Percentiles rank a stretch among this genome's conserved stretches.
Evolutionary conservation across 306 rosid species (phyloP).

Genomic region (Senna tora): DNA sequence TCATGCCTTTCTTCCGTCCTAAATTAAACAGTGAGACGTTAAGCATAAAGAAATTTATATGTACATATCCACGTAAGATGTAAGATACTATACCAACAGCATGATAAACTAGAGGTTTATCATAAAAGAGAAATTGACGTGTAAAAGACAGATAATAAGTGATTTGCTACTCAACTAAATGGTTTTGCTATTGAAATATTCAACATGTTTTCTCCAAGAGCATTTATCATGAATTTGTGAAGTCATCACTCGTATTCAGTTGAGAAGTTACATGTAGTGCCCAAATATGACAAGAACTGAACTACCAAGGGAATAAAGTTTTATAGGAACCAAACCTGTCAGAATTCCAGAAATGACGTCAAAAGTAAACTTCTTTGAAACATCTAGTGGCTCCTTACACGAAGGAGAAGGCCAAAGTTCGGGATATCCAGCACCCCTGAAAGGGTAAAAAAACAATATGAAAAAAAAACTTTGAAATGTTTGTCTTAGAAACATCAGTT

Average conservation of each 20-base stretch:
- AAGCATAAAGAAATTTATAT: conserved; percentile 13
- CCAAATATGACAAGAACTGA: not conserved
- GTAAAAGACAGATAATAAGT: not conserved
- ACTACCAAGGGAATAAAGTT: not conserved
- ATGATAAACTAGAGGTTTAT: conserved; percentile 6
- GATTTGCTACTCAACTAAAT: not conserved
- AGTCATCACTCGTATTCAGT: not conserved
- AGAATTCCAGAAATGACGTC: conserved; percentile 86
- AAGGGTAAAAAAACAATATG: conserved; percentile 14
- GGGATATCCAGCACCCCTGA: conserved; percentile 96
- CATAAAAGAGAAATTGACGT: not conserved
- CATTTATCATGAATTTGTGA: not conserved
- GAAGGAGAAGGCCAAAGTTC: conserved; percentile 90
- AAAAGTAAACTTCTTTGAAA: conserved; percentile 78
- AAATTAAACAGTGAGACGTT: conserved; percentile 1
- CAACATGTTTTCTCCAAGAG: not conserved
- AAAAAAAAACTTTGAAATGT: conserved; percentile 22
- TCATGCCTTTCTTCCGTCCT: conserved; percentile 16
- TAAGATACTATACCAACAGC: not conserved
- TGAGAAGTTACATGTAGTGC: not conserved
- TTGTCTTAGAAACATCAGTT: not conserved
- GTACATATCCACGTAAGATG: not conserved
- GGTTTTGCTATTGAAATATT: not conserved
- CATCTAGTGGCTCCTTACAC: conserved; percentile 89
- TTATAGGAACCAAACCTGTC: conserved; percentile 63